Conservation (phyloP, 805 yeast species). For the Limtongia smithiae region DNA sequence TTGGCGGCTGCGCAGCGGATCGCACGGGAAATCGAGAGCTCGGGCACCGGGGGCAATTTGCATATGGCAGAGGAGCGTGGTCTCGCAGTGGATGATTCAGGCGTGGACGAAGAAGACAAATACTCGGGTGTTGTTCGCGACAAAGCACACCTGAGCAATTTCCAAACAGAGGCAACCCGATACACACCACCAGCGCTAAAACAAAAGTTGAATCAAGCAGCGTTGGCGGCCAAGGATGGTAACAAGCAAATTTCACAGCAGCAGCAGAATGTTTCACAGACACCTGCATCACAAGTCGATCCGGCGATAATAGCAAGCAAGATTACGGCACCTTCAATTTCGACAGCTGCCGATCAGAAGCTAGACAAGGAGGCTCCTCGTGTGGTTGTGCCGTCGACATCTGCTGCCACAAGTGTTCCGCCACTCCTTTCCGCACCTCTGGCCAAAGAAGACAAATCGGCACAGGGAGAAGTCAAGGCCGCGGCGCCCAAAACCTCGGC, state of each 20-base stretch:
- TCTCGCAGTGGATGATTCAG: slow-evolving; percentile 65
- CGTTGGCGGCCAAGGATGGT: neutral
- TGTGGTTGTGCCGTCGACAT: neutral
- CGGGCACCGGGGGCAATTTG: slow-evolving; percentile 58
- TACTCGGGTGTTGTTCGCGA: slow-evolving; percentile 83
- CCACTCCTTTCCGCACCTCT: too few species aligned
- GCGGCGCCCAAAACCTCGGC: neutral
- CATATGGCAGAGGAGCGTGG: slow-evolving; percentile 95
- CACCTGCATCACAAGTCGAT: slow-evolving; percentile 25
- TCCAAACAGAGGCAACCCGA: slow-evolving; percentile 6
- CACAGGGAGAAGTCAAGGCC: too few species aligned
- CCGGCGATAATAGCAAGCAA: slow-evolving; percentile 21
- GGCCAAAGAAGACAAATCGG: too few species aligned
- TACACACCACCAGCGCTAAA: slow-evolving; percentile 12
- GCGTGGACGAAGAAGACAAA: slow-evolving; percentile 91
- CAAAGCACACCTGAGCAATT: slow-evolving; percentile 4
- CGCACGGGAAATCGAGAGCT: slow-evolving; percentile 79
- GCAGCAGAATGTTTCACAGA: slow-evolving; percentile 11
- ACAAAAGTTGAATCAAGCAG: slow-evolving; percentile 2
- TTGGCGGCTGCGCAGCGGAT: slow-evolving; percentile 68
- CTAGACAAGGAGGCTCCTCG: neutral
- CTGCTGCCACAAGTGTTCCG: neutral
- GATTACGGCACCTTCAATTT: slow-evolving; percentile 1
- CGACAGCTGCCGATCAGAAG: neutral
- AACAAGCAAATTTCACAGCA: slow-evolving; percentile 18